These are phyloP conservation scores for Thelephora terrestris DNA, from an alignment of 1,284 basidiomycete genomes.

Conservation along the genomic window DNA sequence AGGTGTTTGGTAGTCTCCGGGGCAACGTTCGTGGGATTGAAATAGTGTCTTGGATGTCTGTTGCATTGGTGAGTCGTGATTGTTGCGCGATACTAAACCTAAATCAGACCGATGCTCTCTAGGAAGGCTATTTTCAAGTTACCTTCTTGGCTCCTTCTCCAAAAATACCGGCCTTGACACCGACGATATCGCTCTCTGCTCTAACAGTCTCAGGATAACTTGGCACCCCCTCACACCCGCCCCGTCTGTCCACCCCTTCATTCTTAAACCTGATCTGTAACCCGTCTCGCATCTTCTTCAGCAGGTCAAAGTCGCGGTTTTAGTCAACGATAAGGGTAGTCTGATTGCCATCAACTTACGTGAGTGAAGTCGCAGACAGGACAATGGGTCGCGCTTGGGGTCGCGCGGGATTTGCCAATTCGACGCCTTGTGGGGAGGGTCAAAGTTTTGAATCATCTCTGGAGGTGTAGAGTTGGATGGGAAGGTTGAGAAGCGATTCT, in stretches of 20 bases:
- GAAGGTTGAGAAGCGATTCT: slow-evolving; percentile 54
- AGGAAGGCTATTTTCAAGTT: too few relatives aligned
- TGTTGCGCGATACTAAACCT: too few relatives aligned
- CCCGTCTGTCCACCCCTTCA: slow-evolving; percentile 34
- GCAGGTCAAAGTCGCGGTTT: slow-evolving; percentile 77
- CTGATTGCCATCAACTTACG: slow-evolving; percentile 97
- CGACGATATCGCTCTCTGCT: slow-evolving; percentile 79
- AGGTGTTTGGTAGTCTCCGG: too few relatives aligned
- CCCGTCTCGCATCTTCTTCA: slow-evolving; percentile 53
- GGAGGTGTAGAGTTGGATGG: slow-evolving; percentile 93
- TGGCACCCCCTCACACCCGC: slow-evolving; percentile 95
- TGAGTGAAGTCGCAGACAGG: slow-evolving; percentile 71
- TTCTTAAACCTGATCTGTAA: slow-evolving; percentile 38
- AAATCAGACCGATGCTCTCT: too few relatives aligned
- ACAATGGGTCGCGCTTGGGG: slow-evolving; percentile 61
- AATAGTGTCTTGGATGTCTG: too few relatives aligned
- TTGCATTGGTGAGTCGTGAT: too few relatives aligned
- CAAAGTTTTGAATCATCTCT: slow-evolving; percentile 88
- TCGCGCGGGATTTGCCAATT: slow-evolving; percentile 58
- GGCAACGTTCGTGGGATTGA: too few relatives aligned
- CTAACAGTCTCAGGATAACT: slow-evolving; percentile 85
- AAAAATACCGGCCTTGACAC: slow-evolving; percentile 91
- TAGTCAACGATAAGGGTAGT: slow-evolving; percentile 57
- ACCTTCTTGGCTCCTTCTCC: slow-evolving; percentile 57
- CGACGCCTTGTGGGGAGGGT: slow-evolving; percentile 49